A percentile compares a stretch with the other conserved stretches of the same genome.
Conservation (phyloP, 331 rosid genomes). For the Erythrophleum ivorense region DNA sequence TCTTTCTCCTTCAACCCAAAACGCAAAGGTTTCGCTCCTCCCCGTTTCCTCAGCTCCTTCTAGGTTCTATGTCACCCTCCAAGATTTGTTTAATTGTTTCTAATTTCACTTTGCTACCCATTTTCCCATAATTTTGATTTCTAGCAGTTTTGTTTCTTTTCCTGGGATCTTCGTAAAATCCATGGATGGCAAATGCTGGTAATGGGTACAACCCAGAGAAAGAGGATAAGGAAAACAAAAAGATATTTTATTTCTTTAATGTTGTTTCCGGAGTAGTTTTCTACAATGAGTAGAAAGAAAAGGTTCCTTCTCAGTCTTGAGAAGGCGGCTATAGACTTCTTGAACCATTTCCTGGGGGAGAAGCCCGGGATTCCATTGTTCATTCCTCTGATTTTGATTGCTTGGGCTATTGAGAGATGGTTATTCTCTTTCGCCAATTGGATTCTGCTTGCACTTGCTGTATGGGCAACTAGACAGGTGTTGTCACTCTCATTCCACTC, state of each 20-base stretch:
- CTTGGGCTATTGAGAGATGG: conserved; percentile 84
- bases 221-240: not conserved
- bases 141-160: not conserved
- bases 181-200: not conserved
- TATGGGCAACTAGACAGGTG: conserved; percentile 80
- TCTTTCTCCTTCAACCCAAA: not conserved
- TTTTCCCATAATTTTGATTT: conserved; percentile 27
- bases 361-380: conserved; percentile 59
- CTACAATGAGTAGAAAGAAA: conserved; percentile 52
- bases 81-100: not conserved
- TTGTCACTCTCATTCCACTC: conserved; percentile 8
- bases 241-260: not conserved
- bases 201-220: not conserved
- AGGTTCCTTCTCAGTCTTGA: conserved; percentile 43
- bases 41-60: not conserved
- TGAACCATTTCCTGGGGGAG: conserved; percentile 46
- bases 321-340: conserved; percentile 51
- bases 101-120: not conserved
- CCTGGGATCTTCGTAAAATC: not conserved
- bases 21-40: too few relatives aligned
- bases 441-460: conserved; percentile 67
- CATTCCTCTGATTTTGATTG: conserved; percentile 63
- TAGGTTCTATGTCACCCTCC: conserved; percentile 7
- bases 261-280: conserved; percentile 21
- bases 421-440: conserved; percentile 75